Percentiles rank a stretch among this genome's conserved stretches.
phyloP scores from a whole-genome alignment of 345 rosid species.

The Eucalyptus viminalis region DNA sequence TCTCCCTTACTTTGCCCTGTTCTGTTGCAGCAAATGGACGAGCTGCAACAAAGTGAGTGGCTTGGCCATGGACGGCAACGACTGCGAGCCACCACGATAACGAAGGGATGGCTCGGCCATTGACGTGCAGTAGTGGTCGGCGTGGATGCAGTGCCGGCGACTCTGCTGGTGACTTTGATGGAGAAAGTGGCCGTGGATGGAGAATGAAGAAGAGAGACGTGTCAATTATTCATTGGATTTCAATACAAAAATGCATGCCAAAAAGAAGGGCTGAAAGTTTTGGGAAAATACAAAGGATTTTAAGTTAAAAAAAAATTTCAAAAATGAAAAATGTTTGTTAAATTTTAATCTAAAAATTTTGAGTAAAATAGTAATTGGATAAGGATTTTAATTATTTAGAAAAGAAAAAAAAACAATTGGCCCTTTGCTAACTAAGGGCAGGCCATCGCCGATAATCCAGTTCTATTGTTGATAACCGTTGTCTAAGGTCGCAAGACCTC shows the following conservation, averaged over 20 bases:
- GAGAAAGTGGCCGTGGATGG: background rate
- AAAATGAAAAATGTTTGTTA: too few relatives aligned
- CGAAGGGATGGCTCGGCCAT: background rate
- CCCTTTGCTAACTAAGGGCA: too few relatives aligned
- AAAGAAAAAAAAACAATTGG: too few relatives aligned
- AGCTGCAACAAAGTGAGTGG: background rate
- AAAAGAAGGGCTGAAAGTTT: background rate
- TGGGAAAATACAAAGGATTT: too few relatives aligned
- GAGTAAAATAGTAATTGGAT: too few relatives aligned
- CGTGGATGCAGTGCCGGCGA: background rate
- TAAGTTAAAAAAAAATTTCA: too few relatives aligned
- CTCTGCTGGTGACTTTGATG: background rate
- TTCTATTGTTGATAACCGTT: rapidly evolving
- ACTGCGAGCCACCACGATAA: background rate
- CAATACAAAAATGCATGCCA: too few relatives aligned
- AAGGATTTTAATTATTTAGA: too few relatives aligned
- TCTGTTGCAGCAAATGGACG: background rate
- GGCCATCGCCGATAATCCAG: rapidly evolving
- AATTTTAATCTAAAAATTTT: too few relatives aligned
- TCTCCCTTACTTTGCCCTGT: background rate
- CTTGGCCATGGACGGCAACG: background rate
- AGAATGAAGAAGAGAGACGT: background rate
- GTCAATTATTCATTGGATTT: too few relatives aligned
- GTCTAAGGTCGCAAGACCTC: too few relatives aligned
- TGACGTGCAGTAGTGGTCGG: background rate